Conservation (phyloP, 2,329 filamentous ascomycete genomes). For the Endothia cerciana region DNA sequence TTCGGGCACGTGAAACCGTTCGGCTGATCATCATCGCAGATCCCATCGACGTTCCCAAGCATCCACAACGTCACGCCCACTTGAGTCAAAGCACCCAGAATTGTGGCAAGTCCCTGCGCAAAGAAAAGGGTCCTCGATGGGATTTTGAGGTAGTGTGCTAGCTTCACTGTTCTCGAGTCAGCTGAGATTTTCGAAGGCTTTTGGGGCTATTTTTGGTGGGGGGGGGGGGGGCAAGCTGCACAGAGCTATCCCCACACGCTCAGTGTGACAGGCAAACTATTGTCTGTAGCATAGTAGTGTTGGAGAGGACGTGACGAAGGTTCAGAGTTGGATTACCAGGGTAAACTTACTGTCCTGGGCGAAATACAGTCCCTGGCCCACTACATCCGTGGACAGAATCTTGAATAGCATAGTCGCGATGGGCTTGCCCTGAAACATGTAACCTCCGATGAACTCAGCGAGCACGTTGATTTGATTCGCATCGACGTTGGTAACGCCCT, state of each 20-base stretch:
- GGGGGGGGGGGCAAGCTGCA: too few species aligned
- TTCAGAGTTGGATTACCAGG: background rate
- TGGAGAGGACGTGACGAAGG: background rate
- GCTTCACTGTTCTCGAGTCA: slow-evolving; percentile 41
- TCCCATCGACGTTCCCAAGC: slow-evolving; percentile 43
- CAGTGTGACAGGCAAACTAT: background rate
- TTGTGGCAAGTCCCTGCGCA: slow-evolving; percentile 51
- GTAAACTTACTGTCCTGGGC: slow-evolving; percentile 42
- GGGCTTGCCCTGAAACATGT: slow-evolving; percentile 49
- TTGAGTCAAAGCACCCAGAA: slow-evolving; percentile 51
- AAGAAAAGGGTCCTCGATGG: slow-evolving; percentile 51
- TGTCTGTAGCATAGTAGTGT: too few species aligned
- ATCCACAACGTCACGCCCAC: slow-evolving; percentile 41
- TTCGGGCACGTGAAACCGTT: slow-evolving; percentile 54
- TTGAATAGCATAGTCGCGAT: slow-evolving; percentile 53
- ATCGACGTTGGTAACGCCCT: slow-evolving; percentile 52
- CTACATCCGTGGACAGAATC: slow-evolving; percentile 45
- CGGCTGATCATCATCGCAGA: slow-evolving; percentile 45
- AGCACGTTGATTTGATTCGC: slow-evolving; percentile 54
- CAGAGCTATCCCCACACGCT: background rate
- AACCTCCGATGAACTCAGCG: slow-evolving; percentile 52
- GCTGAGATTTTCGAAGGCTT: background rate
- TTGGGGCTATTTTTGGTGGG: background rate
- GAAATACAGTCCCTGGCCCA: slow-evolving; percentile 50
- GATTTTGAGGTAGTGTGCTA: slow-evolving; percentile 56